Evolutionary conservation across 192 early-diverging fungal species (phyloP).

Genomic region (Mortierella alpina): DNA sequence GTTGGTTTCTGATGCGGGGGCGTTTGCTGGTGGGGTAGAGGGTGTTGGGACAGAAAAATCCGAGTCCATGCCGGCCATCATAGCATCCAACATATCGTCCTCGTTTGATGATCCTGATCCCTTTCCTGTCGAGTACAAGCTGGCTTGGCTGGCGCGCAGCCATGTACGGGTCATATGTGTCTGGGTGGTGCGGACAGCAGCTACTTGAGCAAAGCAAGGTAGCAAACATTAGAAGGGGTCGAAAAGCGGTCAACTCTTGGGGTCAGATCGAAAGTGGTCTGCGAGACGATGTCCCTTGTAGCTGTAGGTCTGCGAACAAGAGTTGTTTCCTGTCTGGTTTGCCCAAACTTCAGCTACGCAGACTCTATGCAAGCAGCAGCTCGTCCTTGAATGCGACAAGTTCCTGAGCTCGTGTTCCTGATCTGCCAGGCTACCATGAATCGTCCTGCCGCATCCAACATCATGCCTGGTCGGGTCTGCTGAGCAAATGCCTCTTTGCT

Average conservation of each 20-base stretch:
- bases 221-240: too few relatives aligned
- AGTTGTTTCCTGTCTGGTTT: too few relatives aligned
- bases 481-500: too few relatives aligned
- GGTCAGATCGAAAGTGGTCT: not conserved
- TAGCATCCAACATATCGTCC: conserved; percentile 48
- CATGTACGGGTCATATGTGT: conserved; percentile 18
- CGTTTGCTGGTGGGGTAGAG: conserved; percentile 1
- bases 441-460: too few relatives aligned
- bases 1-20: conserved; percentile 1
- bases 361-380: too few relatives aligned
- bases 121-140: conserved; percentile 42
- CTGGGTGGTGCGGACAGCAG: conserved; percentile 19
- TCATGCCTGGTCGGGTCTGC: too few relatives aligned
- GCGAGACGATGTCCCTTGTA: too few relatives aligned
- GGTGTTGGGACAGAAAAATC: conserved; percentile 44
- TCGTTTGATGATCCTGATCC: conserved; percentile 26
- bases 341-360: too few relatives aligned
- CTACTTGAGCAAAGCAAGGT: conserved; percentile 2
- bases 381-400: too few relatives aligned
- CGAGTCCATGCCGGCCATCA: conserved; percentile 51
- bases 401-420: too few relatives aligned
- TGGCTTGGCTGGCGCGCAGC: conserved; percentile 36
- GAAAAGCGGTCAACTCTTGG: not conserved
- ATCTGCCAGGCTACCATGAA: too few relatives aligned
- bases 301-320: too few relatives aligned